phyloP scores from a whole-genome alignment of 2,329 filamentous ascomycete genomes.

The Beauveria sp. region DNA sequence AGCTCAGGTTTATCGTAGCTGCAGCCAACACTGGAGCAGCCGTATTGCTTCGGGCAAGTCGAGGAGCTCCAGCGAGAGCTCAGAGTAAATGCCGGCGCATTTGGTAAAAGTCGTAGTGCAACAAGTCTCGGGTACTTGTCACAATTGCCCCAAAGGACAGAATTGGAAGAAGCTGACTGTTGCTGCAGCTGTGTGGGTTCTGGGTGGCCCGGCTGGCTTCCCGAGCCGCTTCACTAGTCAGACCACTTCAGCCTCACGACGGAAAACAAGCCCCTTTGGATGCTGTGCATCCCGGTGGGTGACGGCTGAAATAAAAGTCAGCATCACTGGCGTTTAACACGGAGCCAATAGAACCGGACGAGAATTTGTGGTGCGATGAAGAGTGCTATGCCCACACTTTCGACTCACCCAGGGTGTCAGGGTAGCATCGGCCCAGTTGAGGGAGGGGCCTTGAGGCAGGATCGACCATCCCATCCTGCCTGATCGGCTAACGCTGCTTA shows the following conservation, averaged over 20 bases:
- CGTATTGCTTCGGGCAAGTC: background rate
- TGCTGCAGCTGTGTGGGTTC: slow-evolving; percentile 3
- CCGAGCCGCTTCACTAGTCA: background rate
- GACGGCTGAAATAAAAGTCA: background rate
- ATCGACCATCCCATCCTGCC: too few relatives aligned
- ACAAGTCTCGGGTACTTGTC: background rate
- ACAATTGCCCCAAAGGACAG: background rate
- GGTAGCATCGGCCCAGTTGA: too few relatives aligned
- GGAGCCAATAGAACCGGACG: background rate
- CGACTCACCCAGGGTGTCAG: too few relatives aligned
- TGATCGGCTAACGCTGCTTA: too few relatives aligned
- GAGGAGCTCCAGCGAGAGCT: background rate
- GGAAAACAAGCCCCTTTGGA: background rate
- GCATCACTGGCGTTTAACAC: background rate
- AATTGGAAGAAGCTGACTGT: background rate
- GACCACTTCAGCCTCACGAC: background rate
- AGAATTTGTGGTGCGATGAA: too few relatives aligned
- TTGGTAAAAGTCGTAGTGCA: background rate
- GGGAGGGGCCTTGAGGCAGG: too few relatives aligned
- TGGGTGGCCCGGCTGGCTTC: background rate
- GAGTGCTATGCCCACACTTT: too few relatives aligned
- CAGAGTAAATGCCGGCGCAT: background rate
- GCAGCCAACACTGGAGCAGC: background rate
- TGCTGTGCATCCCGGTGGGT: background rate
- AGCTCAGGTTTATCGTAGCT: background rate